Evolutionary conservation across 768 basidiomycete genomes (phyloP), one percentile per base, ranked within the genome.

Genomic region (Tricholoma saponaceum): DNA sequence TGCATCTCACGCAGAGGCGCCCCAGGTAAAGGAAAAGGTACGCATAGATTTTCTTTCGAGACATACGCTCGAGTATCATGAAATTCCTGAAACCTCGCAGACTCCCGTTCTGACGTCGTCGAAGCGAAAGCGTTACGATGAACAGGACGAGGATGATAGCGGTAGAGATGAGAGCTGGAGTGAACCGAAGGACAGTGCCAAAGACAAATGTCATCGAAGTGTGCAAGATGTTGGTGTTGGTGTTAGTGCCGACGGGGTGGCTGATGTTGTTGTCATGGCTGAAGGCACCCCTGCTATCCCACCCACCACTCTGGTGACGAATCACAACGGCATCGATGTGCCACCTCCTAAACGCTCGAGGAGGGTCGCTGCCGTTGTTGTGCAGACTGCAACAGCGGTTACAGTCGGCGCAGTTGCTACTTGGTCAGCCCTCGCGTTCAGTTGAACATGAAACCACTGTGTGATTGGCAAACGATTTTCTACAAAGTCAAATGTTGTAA

Each of bases 391-490:
- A 6, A 80, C 84, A 3, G 83, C 82, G 16, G 79, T 85, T 30
- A 79, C 81, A 0, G 69, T 90, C 39, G 89, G 89, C 23, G 89
- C 87, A 13, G 83, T 85, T 12, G 84, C 83, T 3, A 79, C 88
- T 2, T 90, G 89, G 89, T 82, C 84, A 16, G 86, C 86, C 23
- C 69, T 91, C 57, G 89, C 89, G 0, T 90, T 85, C 69, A 76
- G 74, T 59, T 87, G 64, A 78, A 61, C 30, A 46, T 47, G 26
- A 50, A 20, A 28, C 8, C 47, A 9, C n/a, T 6, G 16, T 26
- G 26, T n/a, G n/a, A 30, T 14, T n/a, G 46, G 22, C 41, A 43
- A 43, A 10, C 44, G 23, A 23, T 25, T 3, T 14, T 28, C 47
- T n/a, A n/a, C n/a, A 50, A 50, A 50, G 10, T 14, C 30, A 9